Evolutionary conservation across 2,329 filamentous ascomycete species (phyloP).

Genomic region (Neonectria faginata): DNA sequence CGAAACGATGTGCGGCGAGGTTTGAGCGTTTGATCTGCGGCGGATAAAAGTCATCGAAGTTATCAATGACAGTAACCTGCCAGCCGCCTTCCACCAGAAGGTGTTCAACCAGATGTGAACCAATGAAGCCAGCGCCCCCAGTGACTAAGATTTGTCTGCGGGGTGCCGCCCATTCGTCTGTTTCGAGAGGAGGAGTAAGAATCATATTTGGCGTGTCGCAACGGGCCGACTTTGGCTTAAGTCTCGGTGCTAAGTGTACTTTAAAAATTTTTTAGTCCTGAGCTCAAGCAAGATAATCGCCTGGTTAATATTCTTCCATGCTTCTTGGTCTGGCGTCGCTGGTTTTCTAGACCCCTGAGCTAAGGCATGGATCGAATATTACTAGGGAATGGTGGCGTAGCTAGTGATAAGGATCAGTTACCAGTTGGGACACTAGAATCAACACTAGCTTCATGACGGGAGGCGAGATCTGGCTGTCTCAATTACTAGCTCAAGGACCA

Average conservation of each 20-base stretch:
- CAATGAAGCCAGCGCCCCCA: conserved; percentile 44
- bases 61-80: conserved; percentile 40
- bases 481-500: background rate
- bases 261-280: too few species aligned
- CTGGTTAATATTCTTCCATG: background rate
- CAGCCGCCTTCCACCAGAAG: conserved; percentile 38
- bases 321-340: background rate
- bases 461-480: background rate
- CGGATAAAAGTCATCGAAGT: conserved; percentile 41
- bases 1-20: conserved; percentile 33
- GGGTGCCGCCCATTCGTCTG: background rate
- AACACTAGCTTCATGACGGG: too few species aligned
- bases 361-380: background rate
- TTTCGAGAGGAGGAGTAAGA: background rate
- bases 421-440: background rate
- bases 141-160: conserved; percentile 38
- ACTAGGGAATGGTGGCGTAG: background rate
- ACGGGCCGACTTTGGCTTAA: too few species aligned
- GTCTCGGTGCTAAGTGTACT: background rate
- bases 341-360: background rate
- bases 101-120: conserved; percentile 40
- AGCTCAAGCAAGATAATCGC: background rate
- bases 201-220: background rate
- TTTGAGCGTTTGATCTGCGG: conserved; percentile 40
- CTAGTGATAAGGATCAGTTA: background rate